A percentile compares a stretch with the other conserved stretches of the same genome.
These are phyloP conservation scores for Sordariomycetes sp. DNA, from an alignment of 2,329 filamentous ascomycete species.

Conservation along the genomic window DNA sequence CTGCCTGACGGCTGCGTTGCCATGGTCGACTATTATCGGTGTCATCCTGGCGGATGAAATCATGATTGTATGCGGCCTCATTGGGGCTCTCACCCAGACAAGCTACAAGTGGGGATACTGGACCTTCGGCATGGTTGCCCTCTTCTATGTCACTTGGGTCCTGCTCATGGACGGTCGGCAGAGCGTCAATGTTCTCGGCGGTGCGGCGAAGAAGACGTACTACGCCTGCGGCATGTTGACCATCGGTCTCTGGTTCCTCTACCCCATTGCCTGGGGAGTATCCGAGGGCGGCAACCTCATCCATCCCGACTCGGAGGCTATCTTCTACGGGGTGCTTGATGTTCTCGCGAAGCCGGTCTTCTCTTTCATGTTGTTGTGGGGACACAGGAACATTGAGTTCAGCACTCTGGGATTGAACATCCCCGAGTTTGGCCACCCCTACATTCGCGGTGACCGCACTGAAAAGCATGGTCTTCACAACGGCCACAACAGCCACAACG, in stretches of 20 bases:
- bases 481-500: too few species aligned
- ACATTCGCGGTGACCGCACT: too few species aligned
- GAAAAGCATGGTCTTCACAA: too few species aligned
- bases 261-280: slow-evolving; percentile 44
- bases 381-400: slow-evolving; percentile 54
- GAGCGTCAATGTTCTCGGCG: slow-evolving; percentile 45
- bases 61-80: slow-evolving; percentile 35
- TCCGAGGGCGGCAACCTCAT: slow-evolving; percentile 43
- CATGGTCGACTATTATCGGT: slow-evolving; percentile 43
- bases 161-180: slow-evolving; percentile 28
- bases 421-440: slow-evolving; percentile 4
- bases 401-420: slow-evolving; percentile 41
- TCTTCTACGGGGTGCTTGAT: slow-evolving; percentile 62
- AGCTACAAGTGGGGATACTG: slow-evolving; percentile 51
- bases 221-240: slow-evolving; percentile 47
- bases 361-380: slow-evolving; percentile 49
- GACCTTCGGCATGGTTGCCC: slow-evolving; percentile 37
- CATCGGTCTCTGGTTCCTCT: slow-evolving; percentile 44
- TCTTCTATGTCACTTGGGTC: slow-evolving; percentile 31
- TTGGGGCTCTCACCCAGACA: slow-evolving; percentile 33
- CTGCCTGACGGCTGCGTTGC: slow-evolving; percentile 47
- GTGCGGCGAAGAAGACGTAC: slow-evolving; percentile 43
- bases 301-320: slow-evolving; percentile 54
- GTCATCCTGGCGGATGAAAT: slow-evolving; percentile 37
- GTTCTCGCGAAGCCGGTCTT: slow-evolving; percentile 57